Base-by-base conservation (phyloP, 2,329 filamentous ascomycete genomes). In the Zalaria sp. region DNA sequence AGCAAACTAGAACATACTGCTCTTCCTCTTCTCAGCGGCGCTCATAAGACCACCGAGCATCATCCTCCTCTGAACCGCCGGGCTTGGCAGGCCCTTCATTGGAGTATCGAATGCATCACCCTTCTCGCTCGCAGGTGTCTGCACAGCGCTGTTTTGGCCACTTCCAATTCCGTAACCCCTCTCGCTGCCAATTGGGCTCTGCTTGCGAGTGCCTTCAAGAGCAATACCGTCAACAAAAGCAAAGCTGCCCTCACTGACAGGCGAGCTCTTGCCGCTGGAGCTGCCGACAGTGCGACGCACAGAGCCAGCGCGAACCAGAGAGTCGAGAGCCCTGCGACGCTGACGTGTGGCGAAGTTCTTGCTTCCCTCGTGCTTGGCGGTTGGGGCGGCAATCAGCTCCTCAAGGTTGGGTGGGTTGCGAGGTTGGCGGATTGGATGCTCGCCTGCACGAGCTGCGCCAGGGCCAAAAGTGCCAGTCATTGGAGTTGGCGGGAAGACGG, bases 331-430 rank as follows among this genome's bases (percentile, higher is more conserved):
- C 53, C 83, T 87, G 49, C 89, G 86, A 46, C 91, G 86, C 55
- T 93, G 88, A 47, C 91, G 87, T 43, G 87, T 79, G 7, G 83
- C 83, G 64, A 98, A 98, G 68, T 98, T 98, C 76, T 95, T 71
- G 77, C 89, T 95, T 25, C 89, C 91, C 61, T 96, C 89, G 49
- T 89, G 77, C 66, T 87, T 94, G 51, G 85, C 80, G 5, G 89
- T 96, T 1, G 91, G 91, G 65, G 88, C 91, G 18, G 81, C 74
- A 55, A 81, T 77, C 46, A 98, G 77, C 65, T 98, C 91, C 51
- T 98, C 91, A 39, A 96, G 73, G 9, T 84, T 79, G 9, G 91
- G 91, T 25, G 91, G 91, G 4, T 88, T 88, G 49, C 87, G 85
- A 40, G 91, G 91, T 64, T 98, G 91, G 45, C 91, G 87, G 40